phyloP scores from a whole-genome alignment of 345 rosid species.

The Populus euphratica region DNA sequence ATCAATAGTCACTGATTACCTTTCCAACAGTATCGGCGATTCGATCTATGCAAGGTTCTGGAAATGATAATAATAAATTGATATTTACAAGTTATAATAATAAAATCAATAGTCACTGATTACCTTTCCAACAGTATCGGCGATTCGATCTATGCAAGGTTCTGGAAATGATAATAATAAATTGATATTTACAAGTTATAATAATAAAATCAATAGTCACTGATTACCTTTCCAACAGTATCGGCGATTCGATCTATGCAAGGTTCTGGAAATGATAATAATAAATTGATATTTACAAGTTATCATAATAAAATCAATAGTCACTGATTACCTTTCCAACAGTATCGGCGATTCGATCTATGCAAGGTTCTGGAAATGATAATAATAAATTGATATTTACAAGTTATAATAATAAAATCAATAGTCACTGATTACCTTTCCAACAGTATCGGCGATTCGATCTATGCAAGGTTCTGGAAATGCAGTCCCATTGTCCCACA shows the following conservation, averaged over 20 bases:
- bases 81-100: not conserved
- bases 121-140: slow-evolving; percentile 96
- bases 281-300: no score
- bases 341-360: slow-evolving; percentile 97
- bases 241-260: slow-evolving; percentile 97
- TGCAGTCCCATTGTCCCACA: slow-evolving; percentile 92
- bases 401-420: not conserved
- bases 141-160: slow-evolving; percentile 95
- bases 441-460: slow-evolving; percentile 96
- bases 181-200: not conserved
- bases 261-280: slow-evolving; percentile 91
- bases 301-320: not conserved
- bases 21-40: slow-evolving; percentile 97
- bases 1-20: slow-evolving; percentile 28
- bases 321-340: slow-evolving; percentile 66
- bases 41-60: slow-evolving; percentile 96
- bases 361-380: slow-evolving; percentile 89
- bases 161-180: slow-evolving; percentile 90
- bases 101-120: not conserved
- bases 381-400: not conserved
- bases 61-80: no score
- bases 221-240: slow-evolving; percentile 79
- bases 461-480: slow-evolving; percentile 94
- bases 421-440: slow-evolving; percentile 47
- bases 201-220: not conserved